These are phyloP conservation scores for Pestalotiopsis sp. DNA, from an alignment of 2,329 filamentous ascomycete species.

Conservation along the genomic window DNA sequence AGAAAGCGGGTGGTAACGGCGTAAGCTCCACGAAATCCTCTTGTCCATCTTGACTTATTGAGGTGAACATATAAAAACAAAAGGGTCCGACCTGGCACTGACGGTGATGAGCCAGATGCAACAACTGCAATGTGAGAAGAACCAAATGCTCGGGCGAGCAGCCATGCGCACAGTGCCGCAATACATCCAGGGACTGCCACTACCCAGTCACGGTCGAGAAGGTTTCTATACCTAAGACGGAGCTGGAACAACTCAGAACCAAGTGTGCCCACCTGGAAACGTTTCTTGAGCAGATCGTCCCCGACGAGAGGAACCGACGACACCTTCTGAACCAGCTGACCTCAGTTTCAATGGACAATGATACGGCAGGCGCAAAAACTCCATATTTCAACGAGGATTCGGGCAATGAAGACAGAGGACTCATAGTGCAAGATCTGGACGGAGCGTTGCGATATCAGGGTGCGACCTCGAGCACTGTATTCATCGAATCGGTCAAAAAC, in stretches of 20 bases:
- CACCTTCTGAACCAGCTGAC: constrained; percentile 33
- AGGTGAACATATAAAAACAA: constrained; percentile 3
- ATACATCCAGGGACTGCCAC: constrained; percentile 45
- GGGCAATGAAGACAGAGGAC: constrained; percentile 35
- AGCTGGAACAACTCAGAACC: constrained; percentile 43
- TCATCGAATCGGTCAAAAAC: constrained; percentile 51
- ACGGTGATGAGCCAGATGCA: constrained; percentile 42
- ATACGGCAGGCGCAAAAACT: constrained; percentile 11
- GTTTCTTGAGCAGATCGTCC: constrained; percentile 38
- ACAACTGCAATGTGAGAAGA: constrained; percentile 54
- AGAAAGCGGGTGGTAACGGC: constrained; percentile 52
- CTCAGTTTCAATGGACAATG: neutral
- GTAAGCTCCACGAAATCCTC: constrained; percentile 34
- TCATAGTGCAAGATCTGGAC: constrained; percentile 45
- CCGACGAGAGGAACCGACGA: constrained; percentile 36
- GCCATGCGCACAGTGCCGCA: constrained; percentile 49
- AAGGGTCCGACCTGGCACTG: neutral
- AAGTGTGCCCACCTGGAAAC: constrained; percentile 43
- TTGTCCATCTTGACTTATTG: neutral
- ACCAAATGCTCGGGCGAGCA: constrained; percentile 54
- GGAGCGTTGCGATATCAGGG: constrained; percentile 50
- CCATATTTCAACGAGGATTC: neutral
- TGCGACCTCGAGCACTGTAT: constrained; percentile 52
- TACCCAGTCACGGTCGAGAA: constrained; percentile 50
- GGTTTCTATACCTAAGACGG: constrained; percentile 41